A percentile compares a stretch with the other conserved stretches of the same genome.
phyloP scores from a whole-genome alignment of 352 stramenopile genomes.

The Phytophthora palmivora region DNA sequence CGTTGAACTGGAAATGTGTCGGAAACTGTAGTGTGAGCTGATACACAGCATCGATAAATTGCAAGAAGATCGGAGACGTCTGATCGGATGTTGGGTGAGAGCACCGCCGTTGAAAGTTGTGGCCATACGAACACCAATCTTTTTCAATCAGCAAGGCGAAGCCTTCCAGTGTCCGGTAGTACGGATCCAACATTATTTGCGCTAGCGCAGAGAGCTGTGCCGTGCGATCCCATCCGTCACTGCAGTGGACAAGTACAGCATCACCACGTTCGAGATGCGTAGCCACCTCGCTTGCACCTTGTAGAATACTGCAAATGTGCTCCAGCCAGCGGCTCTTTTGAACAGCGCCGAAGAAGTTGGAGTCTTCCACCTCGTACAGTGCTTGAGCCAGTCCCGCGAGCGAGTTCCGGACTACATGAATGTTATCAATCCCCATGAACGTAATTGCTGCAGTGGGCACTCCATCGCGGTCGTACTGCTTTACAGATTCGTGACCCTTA shows the following conservation, averaged over 20 bases:
- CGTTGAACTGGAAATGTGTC: conserved; percentile 98
- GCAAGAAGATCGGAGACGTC: conserved; percentile 98
- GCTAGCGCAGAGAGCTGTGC: conserved; percentile 77
- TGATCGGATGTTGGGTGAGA: conserved; percentile 90
- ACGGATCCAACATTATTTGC: conserved; percentile 88
- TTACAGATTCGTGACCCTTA: conserved; percentile 91
- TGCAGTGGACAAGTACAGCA: conserved; percentile 84
- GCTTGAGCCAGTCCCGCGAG: conserved; percentile 74
- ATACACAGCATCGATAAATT: conserved; percentile 98
- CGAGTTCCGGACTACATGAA: conserved; percentile 84
- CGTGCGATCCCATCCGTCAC: conserved; percentile 87
- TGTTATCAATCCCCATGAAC: conserved; percentile 92
- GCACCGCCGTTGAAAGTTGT: conserved; percentile 88
- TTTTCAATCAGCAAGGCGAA: conserved; percentile 89
- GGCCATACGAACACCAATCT: conserved; percentile 89
- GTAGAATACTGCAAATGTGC: conserved; percentile 82
- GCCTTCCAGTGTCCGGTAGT: conserved; percentile 78
- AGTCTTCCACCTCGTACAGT: conserved; percentile 86
- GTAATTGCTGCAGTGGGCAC: conserved; percentile 77
- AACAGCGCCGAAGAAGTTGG: conserved; percentile 86
- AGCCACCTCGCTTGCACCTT: conserved; percentile 77
- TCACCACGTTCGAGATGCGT: conserved; percentile 79
- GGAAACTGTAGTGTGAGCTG: conserved; percentile 97
- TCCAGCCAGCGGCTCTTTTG: conserved; percentile 88
- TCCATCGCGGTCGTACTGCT: conserved; percentile 85